A percentile compares a stretch with the other conserved stretches of the same genome.
Conservation (phyloP, 129 eudicot genomes). For the Silybum marianum region DNA sequence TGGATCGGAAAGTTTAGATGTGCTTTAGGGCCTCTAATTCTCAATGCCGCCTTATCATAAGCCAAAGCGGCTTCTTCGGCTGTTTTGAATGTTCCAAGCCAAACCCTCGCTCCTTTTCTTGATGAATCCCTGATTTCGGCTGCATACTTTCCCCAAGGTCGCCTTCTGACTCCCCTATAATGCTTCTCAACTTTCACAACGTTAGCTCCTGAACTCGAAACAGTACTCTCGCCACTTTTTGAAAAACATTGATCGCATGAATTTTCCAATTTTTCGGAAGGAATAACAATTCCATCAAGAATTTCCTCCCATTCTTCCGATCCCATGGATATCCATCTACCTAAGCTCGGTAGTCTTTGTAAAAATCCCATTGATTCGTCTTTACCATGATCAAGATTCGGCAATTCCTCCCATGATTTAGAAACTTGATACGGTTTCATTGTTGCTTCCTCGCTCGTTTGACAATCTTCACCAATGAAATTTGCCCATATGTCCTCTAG, state of each 20-base stretch:
- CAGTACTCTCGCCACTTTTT: neutral
- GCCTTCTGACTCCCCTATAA: slow-evolving; percentile 78
- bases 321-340: slow-evolving; percentile 92
- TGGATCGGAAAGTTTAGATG: slow-evolving; percentile 62
- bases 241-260: neutral
- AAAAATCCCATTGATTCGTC: slow-evolving; percentile 42
- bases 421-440: slow-evolving; percentile 10
- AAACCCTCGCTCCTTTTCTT: slow-evolving; percentile 64
- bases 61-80: slow-evolving; percentile 92
- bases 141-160: slow-evolving; percentile 93
- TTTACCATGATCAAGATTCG: slow-evolving; percentile 35
- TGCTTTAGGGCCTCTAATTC: slow-evolving; percentile 75
- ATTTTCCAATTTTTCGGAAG: slow-evolving; percentile 16
- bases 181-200: slow-evolving; percentile 37
- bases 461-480: slow-evolving; percentile 51
- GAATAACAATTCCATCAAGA: slow-evolving; percentile 44
- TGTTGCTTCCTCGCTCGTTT: neutral
- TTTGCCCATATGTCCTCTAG: slow-evolving; percentile 82
- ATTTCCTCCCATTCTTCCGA: slow-evolving; percentile 79
- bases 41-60: slow-evolving; percentile 83
- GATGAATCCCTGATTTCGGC: slow-evolving; percentile 88
- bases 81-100: slow-evolving; percentile 85
- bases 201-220: neutral
- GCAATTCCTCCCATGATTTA: slow-evolving; percentile 52
- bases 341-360: slow-evolving; percentile 78